Percentiles rank a stretch among this genome's conserved stretches.
Evolutionary conservation across 2,329 filamentous ascomycete species (phyloP).

Genomic region (Phaeosphaeria sp.): DNA sequence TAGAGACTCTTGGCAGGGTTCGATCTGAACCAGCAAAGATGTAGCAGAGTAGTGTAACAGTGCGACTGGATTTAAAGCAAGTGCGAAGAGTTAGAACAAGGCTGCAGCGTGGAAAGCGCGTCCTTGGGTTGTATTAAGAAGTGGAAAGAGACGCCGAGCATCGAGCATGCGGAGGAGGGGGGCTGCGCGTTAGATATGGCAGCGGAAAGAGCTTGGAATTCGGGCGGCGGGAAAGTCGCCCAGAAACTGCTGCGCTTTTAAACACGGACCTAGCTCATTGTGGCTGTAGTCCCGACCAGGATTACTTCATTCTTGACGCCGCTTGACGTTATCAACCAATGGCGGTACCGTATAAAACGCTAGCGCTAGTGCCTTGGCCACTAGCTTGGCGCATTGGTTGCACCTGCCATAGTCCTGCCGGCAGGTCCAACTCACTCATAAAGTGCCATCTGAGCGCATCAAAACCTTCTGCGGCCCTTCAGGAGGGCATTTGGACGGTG

Average conservation of each 20-base stretch:
- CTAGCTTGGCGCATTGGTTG: too few relatives aligned
- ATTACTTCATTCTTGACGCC: too few relatives aligned
- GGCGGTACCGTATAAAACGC: too few relatives aligned
- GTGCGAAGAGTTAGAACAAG: not conserved
- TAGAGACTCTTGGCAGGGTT: slow-evolving; percentile 6
- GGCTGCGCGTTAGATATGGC: not conserved
- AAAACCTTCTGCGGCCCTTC: not conserved
- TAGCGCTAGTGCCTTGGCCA: not conserved
- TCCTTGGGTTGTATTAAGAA: not conserved
- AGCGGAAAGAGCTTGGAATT: not conserved
- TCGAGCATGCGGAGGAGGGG: not conserved
- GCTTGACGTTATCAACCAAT: too few relatives aligned
- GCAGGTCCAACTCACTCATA: not conserved
- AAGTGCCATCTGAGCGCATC: not conserved
- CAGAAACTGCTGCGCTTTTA: not conserved
- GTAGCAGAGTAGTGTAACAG: not conserved
- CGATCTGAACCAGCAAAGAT: not conserved
- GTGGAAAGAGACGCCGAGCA: slow-evolving; percentile 1
- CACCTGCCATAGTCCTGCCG: not conserved
- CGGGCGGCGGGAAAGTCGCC: not conserved
- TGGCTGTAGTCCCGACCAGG: not conserved
- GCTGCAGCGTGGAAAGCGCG: not conserved
- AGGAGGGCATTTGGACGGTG: not conserved
- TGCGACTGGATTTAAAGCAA: slow-evolving; percentile 4
- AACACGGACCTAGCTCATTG: too few relatives aligned